Evolutionary conservation across 192 early-diverging fungal species (phyloP), one percentile per base, ranked within the genome.

Genomic region (Mortierella antarctica): DNA sequence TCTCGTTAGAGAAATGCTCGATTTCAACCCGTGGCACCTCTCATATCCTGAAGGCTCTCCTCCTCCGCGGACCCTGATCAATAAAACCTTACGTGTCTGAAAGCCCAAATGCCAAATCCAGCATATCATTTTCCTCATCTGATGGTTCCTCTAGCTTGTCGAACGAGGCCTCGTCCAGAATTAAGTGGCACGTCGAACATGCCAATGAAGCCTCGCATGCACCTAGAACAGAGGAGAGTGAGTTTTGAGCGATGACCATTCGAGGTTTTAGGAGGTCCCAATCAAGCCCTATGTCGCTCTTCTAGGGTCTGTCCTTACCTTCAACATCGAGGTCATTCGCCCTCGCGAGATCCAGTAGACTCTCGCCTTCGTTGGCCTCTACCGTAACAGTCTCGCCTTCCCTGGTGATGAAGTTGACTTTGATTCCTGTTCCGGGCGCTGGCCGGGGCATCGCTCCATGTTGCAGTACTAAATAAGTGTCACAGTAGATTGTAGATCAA

Each of bases 121-220:
- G 82, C 96, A 99, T 98, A 82, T 99, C 97, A 74, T 98, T 96
- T 69, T 99, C 97, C 74, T 99, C 97, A 81, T 99, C 97, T 7
- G 92, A 89, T 4, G 97, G 97, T 78, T 98, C 96, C 20, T 93
- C 94, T 59, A 99, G 86, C 67, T 89, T 91, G 46, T 95, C 89
- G 83, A 91, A 99, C 67, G 92, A 90, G 39, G 92, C 83, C 23
- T 89, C 90, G 2, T 95, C 93, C 65, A 95, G 82, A 31, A 99
- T 93, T 42, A 99, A 92, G 82, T 99, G 97, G 85, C 97, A 97
- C 1, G 96, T 97, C 13, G 96, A 97, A 72, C 95, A 97, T 0
- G 96, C 97, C 68, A 96, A 86, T 3, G 96, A 97, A 15, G 94
- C 96, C 74, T 99, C 97, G 82, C 97, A 99, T 15, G 97, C 97